These are phyloP conservation scores for Pseudonitzschia multiseries DNA, from an alignment of 108 stramenopile genomes.

Conservation along the genomic window DNA sequence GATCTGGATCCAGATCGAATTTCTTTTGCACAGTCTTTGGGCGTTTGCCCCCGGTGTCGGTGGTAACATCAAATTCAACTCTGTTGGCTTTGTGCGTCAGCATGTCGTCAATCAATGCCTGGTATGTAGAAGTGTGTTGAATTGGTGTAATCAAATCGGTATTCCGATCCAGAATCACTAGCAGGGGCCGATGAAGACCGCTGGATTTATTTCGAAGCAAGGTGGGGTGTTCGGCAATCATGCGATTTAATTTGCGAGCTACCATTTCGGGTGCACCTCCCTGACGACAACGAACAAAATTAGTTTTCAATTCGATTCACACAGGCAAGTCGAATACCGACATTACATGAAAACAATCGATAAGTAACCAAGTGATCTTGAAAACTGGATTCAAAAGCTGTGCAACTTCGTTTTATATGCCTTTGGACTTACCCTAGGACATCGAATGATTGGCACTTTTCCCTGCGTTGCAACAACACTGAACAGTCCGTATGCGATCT, in stretches of 20 bases:
- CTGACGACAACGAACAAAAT: constrained; percentile 17
- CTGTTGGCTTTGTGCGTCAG: constrained; percentile 88
- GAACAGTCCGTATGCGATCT: constrained; percentile 87
- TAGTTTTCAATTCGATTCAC: neutral
- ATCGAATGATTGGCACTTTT: constrained; percentile 90
- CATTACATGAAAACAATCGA: constrained; percentile 1
- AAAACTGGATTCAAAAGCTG: neutral
- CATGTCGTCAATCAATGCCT: constrained; percentile 96
- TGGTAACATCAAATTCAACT: constrained; percentile 80
- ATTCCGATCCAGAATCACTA: constrained; percentile 96
- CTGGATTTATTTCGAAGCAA: constrained; percentile 47
- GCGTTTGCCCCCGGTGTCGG: constrained; percentile 37
- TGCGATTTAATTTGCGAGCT: constrained; percentile 82
- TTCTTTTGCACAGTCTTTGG: constrained; percentile 72
- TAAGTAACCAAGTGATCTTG: neutral
- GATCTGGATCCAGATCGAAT: constrained; percentile 92
- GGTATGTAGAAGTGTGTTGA: constrained; percentile 94
- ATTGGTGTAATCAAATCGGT: constrained; percentile 91
- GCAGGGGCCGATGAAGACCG: constrained; percentile 73
- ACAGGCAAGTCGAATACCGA: neutral
- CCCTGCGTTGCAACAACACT: constrained; percentile 89
- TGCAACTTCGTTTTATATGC: neutral
- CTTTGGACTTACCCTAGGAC: constrained; percentile 58
- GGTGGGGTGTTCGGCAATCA: constrained; percentile 86
- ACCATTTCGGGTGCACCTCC: constrained; percentile 97